These are phyloP conservation scores for Dalbergia cochinchinensis DNA, from an alignment of 306 rosid species.

Conservation along the genomic window DNA sequence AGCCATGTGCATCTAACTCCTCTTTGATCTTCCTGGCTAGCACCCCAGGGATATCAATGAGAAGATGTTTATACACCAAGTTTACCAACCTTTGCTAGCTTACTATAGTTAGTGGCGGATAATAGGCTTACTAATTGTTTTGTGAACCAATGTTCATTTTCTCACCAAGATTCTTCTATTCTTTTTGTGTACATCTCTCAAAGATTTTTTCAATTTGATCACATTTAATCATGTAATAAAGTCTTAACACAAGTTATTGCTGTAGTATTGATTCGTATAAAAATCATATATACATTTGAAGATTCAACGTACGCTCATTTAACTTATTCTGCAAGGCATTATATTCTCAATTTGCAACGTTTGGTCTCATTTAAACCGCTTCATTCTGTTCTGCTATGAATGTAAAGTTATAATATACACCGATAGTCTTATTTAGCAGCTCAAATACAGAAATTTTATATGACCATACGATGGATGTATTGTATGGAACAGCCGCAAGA, in stretches of 20 bases:
- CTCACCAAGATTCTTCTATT: background rate
- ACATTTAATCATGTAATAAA: background rate
- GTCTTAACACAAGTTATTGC: background rate
- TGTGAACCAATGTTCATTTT: background rate
- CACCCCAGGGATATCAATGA: background rate
- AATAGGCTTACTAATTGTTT: background rate
- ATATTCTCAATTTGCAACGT: too few species aligned
- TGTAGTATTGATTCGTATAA: background rate
- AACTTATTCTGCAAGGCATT: too few species aligned
- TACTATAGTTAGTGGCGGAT: too few species aligned
- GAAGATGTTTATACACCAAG: background rate
- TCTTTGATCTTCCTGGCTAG: conserved; percentile 19
- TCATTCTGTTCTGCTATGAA: too few species aligned
- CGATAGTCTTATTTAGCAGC: too few species aligned
- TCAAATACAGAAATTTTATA: too few species aligned
- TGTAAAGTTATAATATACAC: too few species aligned
- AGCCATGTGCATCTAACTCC: background rate
- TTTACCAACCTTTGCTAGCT: background rate
- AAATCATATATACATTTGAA: background rate
- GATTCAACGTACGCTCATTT: background rate
- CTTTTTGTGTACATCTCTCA: too few species aligned
- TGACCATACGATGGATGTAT: too few species aligned
- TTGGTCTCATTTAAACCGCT: too few species aligned
- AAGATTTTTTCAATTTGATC: background rate
- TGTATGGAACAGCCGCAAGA: too few species aligned